Conservation (phyloP, 2,329 filamentous ascomycete genomes). For the Scorias spongiosa region DNA sequence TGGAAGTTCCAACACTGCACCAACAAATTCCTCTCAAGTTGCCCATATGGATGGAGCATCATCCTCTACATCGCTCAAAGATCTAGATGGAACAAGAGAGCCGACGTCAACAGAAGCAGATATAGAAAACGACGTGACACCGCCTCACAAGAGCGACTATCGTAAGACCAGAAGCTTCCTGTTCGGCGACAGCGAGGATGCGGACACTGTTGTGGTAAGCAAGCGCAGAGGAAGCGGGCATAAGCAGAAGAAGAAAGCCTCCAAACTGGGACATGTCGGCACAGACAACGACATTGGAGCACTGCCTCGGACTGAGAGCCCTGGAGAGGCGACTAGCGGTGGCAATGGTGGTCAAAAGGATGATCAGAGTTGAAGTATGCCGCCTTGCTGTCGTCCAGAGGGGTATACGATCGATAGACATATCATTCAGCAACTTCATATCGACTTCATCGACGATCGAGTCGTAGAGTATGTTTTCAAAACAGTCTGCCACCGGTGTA, state of each 20-base stretch:
- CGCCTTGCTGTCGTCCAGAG: background rate
- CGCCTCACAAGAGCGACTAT: constrained; percentile 6
- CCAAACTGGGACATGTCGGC: background rate
- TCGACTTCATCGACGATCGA: no score
- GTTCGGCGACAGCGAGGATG: constrained; percentile 8
- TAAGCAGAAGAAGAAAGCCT: background rate
- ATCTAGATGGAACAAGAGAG: background rate
- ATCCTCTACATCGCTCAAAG: constrained; percentile 54
- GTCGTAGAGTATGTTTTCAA: no score
- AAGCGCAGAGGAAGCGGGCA: background rate
- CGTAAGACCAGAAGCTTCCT: constrained; percentile 8
- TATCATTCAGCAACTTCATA: no score
- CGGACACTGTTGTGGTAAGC: background rate
- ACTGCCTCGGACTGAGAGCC: background rate
- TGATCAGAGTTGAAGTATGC: background rate
- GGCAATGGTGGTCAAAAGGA: background rate
- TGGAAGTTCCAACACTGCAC: background rate
- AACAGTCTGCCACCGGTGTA: no score
- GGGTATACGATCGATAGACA: no score
- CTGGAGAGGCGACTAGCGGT: background rate
- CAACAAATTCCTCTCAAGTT: constrained; percentile 23
- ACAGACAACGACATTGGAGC: background rate
- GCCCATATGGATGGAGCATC: constrained; percentile 60
- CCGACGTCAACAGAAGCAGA: background rate
- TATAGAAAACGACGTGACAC: background rate